These are phyloP conservation scores for Kwoniella sp. DNA, from an alignment of 768 basidiomycete genomes.

Conservation along the genomic window DNA sequence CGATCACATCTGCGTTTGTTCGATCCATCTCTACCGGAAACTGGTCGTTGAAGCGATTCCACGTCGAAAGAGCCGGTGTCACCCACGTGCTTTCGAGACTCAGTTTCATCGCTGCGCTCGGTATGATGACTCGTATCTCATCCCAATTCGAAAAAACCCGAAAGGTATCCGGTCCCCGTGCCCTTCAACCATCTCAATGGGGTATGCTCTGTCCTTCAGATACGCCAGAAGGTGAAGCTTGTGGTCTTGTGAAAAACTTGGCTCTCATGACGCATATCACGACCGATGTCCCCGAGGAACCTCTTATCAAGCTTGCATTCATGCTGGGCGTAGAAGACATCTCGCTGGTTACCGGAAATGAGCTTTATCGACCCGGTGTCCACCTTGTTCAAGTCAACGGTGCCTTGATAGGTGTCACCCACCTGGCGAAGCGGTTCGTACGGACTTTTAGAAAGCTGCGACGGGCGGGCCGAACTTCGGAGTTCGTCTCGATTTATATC, in stretches of 20 bases:
- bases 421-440: conserved; percentile 81
- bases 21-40: conserved; percentile 98
- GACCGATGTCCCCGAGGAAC: conserved; percentile 95
- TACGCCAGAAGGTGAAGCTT: conserved; percentile 99
- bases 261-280: conserved; percentile 99
- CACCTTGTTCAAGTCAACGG: conserved; percentile 98
- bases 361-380: conserved; percentile 89
- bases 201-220: conserved; percentile 97
- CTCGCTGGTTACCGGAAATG: conserved; percentile 83
- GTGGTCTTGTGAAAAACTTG: conserved; percentile 96
- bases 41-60: conserved; percentile 98
- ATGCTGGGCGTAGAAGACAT: conserved; percentile 99
- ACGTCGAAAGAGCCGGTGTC: conserved; percentile 98
- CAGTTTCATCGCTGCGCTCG: conserved; percentile 93
- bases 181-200: conserved; percentile 98
- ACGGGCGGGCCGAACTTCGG: conserved; percentile 85
- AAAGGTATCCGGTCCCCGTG: conserved; percentile 96
- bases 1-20: conserved; percentile 91
- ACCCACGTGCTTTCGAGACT: conserved; percentile 95
- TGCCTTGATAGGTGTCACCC: conserved; percentile 88
- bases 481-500: conserved; percentile 94
- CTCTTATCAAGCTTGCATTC: conserved; percentile 82
- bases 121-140: conserved; percentile 99
- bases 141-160: conserved; percentile 99
- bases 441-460: conserved; percentile 86